phyloP scores from a whole-genome alignment of 768 basidiomycete genomes.

The Xerocomellus chrysenteron region DNA sequence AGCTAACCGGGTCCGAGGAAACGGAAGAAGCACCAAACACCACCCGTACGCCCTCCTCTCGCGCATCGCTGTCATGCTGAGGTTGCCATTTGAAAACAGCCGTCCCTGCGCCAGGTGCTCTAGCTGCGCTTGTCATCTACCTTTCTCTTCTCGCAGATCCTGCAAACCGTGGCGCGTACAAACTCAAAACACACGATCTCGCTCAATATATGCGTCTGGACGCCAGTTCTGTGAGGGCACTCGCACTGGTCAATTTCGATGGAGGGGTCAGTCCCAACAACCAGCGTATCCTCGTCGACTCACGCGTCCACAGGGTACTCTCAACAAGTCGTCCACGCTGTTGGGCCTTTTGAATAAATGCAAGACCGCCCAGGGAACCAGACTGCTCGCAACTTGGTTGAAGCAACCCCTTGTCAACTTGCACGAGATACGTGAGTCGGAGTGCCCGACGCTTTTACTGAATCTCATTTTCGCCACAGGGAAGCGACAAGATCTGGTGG shows the following conservation, averaged over 20 bases:
- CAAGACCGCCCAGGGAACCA: slow-evolving; percentile 92
- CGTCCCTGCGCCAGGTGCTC: slow-evolving; percentile 71
- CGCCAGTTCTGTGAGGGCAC: slow-evolving; percentile 87
- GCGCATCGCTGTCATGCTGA: neutral
- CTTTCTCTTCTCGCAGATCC: slow-evolving; percentile 76
- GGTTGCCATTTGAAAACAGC: slow-evolving; percentile 41
- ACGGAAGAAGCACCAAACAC: slow-evolving; percentile 17
- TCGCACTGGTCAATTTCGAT: slow-evolving; percentile 78
- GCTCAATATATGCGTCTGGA: slow-evolving; percentile 95
- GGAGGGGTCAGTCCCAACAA: slow-evolving; percentile 33
- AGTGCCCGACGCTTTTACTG: no score
- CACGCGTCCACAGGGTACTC: slow-evolving; percentile 42
- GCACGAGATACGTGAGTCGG: slow-evolving; percentile 81
- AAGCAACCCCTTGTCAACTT: slow-evolving; percentile 94
- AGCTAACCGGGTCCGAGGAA: slow-evolving; percentile 34
- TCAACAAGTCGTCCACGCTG: slow-evolving; percentile 81
- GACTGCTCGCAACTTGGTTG: slow-evolving; percentile 87
- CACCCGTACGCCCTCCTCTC: slow-evolving; percentile 8
- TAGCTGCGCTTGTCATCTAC: slow-evolving; percentile 81
- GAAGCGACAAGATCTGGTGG: slow-evolving; percentile 84
- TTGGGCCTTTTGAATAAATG: slow-evolving; percentile 92
- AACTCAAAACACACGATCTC: slow-evolving; percentile 83
- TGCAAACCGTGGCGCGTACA: slow-evolving; percentile 77
- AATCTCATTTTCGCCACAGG: slow-evolving; percentile 40
- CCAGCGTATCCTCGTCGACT: neutral